Percentiles rank a stretch among this genome's conserved stretches.
Evolutionary conservation across 257 asterid genomes (phyloP).

Genomic region (Solanum ossicruentum): DNA sequence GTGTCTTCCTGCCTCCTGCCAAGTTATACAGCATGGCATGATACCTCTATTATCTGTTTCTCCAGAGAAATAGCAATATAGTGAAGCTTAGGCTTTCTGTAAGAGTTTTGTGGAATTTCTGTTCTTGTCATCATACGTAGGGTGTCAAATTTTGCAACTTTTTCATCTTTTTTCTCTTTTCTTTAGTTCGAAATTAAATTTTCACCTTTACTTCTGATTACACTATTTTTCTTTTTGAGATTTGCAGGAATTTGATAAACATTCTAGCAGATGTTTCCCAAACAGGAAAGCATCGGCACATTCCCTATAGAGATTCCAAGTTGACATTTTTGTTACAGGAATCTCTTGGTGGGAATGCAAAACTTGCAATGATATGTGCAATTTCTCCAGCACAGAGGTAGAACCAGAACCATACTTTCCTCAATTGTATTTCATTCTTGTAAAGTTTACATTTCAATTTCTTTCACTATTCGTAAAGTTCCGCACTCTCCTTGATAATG

Average conservation of each 20-base stretch:
- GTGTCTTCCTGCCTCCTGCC: neutral
- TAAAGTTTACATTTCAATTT: neutral
- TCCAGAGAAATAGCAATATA: neutral
- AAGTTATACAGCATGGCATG: neutral
- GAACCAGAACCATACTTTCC: neutral
- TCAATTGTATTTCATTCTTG: neutral
- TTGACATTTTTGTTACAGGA: slow-evolving; percentile 94
- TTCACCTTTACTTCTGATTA: slow-evolving; percentile 6
- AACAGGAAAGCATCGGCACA: slow-evolving; percentile 92
- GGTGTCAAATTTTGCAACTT: neutral
- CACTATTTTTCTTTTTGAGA: slow-evolving; percentile 4
- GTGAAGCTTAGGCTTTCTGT: neutral
- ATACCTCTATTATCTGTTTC: neutral
- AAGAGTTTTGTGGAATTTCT: neutral
- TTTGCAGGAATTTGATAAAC: slow-evolving; percentile 80
- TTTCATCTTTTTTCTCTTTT: neutral
- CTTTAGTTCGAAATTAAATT: neutral
- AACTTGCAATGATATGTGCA: slow-evolving; percentile 96
- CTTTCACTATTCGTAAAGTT: neutral
- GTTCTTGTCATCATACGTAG: neutral
- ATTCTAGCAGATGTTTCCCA: slow-evolving; percentile 95
- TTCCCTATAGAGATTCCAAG: slow-evolving; percentile 96
- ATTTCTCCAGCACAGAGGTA: slow-evolving; percentile 88
- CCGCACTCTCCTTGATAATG: slow-evolving; percentile 6
- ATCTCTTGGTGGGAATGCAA: slow-evolving; percentile 96